phyloP scores from a whole-genome alignment of 2,329 filamentous ascomycete genomes.

The Zymoseptoria tritici region DNA sequence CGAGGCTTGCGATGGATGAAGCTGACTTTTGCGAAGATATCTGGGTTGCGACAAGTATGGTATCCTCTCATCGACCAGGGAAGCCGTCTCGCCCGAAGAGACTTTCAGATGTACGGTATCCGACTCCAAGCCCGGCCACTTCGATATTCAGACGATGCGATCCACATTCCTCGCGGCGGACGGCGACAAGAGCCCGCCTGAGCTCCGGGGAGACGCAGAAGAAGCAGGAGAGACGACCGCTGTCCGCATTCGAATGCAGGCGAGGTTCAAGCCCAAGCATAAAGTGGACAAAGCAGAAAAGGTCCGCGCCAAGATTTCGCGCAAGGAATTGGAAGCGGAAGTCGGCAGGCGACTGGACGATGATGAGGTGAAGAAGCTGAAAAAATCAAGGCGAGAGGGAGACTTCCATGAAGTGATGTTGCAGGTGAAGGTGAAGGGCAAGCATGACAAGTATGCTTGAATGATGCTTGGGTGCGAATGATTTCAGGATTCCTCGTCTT shows the following conservation, averaged over 20 bases:
- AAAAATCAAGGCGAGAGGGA: conserved; percentile 75
- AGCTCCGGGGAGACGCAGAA: conserved; percentile 70
- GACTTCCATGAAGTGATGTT: conserved; percentile 83
- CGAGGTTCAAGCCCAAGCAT: conserved; percentile 78
- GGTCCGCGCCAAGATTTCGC: conserved; percentile 74
- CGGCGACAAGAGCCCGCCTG: conserved; percentile 42
- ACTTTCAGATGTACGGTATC: conserved; percentile 53
- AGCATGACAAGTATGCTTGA: conserved; percentile 74
- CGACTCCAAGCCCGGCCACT: conserved; percentile 12
- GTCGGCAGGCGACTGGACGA: conserved; percentile 43
- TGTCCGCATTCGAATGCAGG: conserved; percentile 84
- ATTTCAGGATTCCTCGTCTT: background rate
- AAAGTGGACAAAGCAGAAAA: conserved; percentile 76
- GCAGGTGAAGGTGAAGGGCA: conserved; percentile 82
- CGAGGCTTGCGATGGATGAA: background rate
- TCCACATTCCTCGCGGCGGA: conserved; percentile 62
- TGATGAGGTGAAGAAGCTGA: conserved; percentile 76
- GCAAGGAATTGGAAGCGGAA: conserved; percentile 52
- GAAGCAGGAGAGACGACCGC: conserved; percentile 61
- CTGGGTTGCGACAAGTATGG: conserved; percentile 81
- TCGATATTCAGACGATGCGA: conserved; percentile 38
- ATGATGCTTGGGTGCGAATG: background rate
- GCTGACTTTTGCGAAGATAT: conserved; percentile 51
- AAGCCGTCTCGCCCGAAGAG: conserved; percentile 79
- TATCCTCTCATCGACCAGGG: conserved; percentile 64